Evolutionary conservation across 345 rosid genomes (phyloP).

Genomic region (Dipteronia dyeriana): DNA sequence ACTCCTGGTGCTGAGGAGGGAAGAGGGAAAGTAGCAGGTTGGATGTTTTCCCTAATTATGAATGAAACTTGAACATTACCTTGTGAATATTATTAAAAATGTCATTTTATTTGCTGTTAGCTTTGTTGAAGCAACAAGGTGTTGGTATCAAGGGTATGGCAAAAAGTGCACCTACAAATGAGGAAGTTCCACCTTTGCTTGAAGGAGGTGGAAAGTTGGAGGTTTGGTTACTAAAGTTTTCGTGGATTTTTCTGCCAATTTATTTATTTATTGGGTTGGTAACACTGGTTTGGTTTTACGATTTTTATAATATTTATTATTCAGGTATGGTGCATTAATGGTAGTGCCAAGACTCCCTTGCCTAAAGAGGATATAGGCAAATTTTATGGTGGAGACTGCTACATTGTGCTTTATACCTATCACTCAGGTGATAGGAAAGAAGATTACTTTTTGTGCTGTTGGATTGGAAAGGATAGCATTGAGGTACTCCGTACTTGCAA

Average conservation of each 20-base stretch:
- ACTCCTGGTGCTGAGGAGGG: slow-evolving; percentile 89
- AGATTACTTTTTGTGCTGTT: slow-evolving; percentile 85
- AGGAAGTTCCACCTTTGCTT: slow-evolving; percentile 93
- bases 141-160: slow-evolving; percentile 76
- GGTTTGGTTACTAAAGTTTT: slow-evolving; percentile 47
- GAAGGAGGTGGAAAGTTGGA: slow-evolving; percentile 97
- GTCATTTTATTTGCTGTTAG: slow-evolving; percentile 41
- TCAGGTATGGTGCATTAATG: slow-evolving; percentile 92
- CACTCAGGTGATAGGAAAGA: slow-evolving; percentile 98
- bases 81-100: slow-evolving; percentile 25
- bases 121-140: slow-evolving; percentile 96
- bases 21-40: slow-evolving; percentile 99
- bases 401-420: slow-evolving; percentile 80
- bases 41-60: slow-evolving; percentile 17
- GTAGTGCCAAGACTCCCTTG: slow-evolving; percentile 71
- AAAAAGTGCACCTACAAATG: slow-evolving; percentile 73
- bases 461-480: slow-evolving; percentile 89
- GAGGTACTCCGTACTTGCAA: slow-evolving; percentile 73
- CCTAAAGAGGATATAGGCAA: slow-evolving; percentile 85
- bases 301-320: slow-evolving; percentile 21
- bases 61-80: slow-evolving; percentile 12
- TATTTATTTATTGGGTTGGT: slow-evolving; percentile 8
- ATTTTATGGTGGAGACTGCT: slow-evolving; percentile 96
- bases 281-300: neutral
- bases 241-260: slow-evolving; percentile 13